Evolutionary conservation across 768 basidiomycete species (phyloP).

Genomic region (Russula brevipes): DNA sequence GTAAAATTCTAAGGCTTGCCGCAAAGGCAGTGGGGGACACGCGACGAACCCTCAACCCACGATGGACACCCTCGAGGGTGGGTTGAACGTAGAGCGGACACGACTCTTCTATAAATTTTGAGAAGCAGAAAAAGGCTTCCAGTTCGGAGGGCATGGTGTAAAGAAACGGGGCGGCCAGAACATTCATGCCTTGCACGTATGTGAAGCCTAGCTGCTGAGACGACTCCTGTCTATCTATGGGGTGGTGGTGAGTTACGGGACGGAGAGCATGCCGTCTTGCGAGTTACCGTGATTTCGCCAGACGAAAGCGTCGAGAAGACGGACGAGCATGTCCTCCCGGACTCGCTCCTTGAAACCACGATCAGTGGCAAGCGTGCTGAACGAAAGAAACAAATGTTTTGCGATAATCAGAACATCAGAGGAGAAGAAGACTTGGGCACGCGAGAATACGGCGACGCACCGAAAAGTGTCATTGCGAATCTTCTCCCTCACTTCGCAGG

Average conservation of each 20-base stretch:
- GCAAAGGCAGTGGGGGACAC: not conserved
- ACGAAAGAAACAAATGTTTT: not conserved
- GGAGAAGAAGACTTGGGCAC: not conserved
- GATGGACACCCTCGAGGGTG: constrained; percentile 91
- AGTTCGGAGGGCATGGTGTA: constrained; percentile 96
- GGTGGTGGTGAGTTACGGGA: constrained; percentile 1
- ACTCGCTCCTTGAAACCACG: constrained; percentile 97
- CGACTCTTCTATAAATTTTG: constrained; percentile 89
- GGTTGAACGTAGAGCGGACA: constrained; percentile 98
- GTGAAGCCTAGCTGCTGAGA: constrained; percentile 80
- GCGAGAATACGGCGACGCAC: constrained; percentile 35
- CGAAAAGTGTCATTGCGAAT: constrained; percentile 96
- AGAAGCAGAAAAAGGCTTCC: constrained; percentile 97
- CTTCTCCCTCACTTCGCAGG: constrained; percentile 85
- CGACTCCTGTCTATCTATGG: constrained; percentile 61
- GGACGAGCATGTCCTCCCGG: constrained; percentile 93
- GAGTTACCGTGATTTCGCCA: constrained; percentile 84
- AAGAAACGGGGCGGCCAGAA: constrained; percentile 94
- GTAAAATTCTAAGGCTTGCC: not conserved
- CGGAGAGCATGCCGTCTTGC: not conserved
- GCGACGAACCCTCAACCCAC: constrained; percentile 75
- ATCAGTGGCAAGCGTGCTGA: constrained; percentile 90
- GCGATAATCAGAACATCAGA: not conserved
- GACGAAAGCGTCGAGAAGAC: constrained; percentile 95
- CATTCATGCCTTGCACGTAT: constrained; percentile 99